Percentiles rank a stretch among this genome's conserved stretches.
phyloP scores from a whole-genome alignment of 2,329 filamentous ascomycete genomes.

The Curvularia eragrostidis region DNA sequence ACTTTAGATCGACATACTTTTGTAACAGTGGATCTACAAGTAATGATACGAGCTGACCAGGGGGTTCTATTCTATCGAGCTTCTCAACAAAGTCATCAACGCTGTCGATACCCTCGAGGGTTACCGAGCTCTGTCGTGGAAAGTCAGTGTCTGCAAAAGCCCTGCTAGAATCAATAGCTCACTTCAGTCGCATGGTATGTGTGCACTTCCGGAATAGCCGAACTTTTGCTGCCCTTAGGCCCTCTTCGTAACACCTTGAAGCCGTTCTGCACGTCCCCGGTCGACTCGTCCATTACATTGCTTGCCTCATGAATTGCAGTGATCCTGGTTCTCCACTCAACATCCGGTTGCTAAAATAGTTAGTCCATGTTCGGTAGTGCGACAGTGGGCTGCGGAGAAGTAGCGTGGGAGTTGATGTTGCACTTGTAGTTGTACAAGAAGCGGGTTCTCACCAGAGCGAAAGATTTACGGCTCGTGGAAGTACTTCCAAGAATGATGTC shows the following conservation, averaged over 20 bases:
- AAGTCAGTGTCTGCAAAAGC: slow-evolving; percentile 15
- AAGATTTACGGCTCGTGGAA: slow-evolving; percentile 52
- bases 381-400: slow-evolving; percentile 24
- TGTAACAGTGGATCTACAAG: slow-evolving; percentile 78
- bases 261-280: slow-evolving; percentile 54
- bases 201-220: slow-evolving; percentile 69
- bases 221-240: slow-evolving; percentile 58
- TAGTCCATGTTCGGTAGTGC: slow-evolving; percentile 28
- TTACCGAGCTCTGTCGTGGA: slow-evolving; percentile 49
- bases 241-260: slow-evolving; percentile 69
- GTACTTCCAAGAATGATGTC: slow-evolving; percentile 81
- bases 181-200: slow-evolving; percentile 74
- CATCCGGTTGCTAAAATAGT: slow-evolving; percentile 67
- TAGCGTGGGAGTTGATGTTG: slow-evolving; percentile 11
- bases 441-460: slow-evolving; percentile 48
- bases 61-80: slow-evolving; percentile 79
- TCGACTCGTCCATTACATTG: slow-evolving; percentile 51
- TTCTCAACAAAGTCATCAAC: slow-evolving; percentile 72
- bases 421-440: slow-evolving; percentile 23
- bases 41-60: slow-evolving; percentile 80
- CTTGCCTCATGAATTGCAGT: slow-evolving; percentile 69
- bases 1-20: slow-evolving; percentile 69
- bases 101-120: slow-evolving; percentile 78
- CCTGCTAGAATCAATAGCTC: slow-evolving; percentile 28
- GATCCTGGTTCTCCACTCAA: slow-evolving; percentile 74